A percentile compares a stretch with the other conserved stretches of the same genome.
phyloP scores from a whole-genome alignment of 306 rosid species.

The Rosa lucieae region DNA sequence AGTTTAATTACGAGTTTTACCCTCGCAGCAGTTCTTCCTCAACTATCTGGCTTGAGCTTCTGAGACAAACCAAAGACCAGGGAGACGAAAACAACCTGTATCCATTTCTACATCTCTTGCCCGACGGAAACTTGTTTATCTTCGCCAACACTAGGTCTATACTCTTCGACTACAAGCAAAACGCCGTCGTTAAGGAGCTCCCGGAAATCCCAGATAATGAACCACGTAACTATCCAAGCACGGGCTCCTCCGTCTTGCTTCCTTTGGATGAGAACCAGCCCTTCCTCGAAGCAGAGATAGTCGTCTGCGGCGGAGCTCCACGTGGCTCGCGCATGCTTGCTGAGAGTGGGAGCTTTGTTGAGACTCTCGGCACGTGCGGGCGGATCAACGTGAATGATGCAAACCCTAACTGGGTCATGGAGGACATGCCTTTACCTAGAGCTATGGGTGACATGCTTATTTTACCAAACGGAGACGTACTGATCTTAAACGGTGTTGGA shows the following conservation, averaged over 20 bases:
- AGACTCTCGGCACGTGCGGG: conserved; percentile 52
- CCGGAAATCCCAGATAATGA: conserved; percentile 60
- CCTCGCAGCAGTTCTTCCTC: conserved; percentile 34
- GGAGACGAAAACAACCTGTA: conserved; percentile 61
- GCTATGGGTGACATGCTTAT: conserved; percentile 78
- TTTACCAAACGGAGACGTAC: conserved; percentile 59
- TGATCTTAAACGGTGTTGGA: conserved; percentile 57
- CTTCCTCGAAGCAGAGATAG: conserved; percentile 37
- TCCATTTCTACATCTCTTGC: conserved; percentile 78
- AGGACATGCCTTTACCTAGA: conserved; percentile 65
- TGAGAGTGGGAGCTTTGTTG: conserved; percentile 24
- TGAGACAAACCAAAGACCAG: conserved; percentile 49
- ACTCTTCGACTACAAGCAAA: conserved; percentile 48
- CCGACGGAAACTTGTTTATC: conserved; percentile 78
- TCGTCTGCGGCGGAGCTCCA: conserved; percentile 78
- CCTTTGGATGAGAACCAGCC: conserved; percentile 57
- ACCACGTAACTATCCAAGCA: conserved; percentile 78
- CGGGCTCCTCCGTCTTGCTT: conserved; percentile 75
- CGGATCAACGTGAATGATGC: conserved; percentile 39
- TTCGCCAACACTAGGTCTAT: conserved; percentile 69
- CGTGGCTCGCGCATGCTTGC: conserved; percentile 34
- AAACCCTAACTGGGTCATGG: conserved; percentile 63
- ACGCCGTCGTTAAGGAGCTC: conserved; percentile 48
- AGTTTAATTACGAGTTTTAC: conserved; percentile 69
- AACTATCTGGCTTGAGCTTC: conserved; percentile 28